phyloP scores from a whole-genome alignment of 345 rosid species.

The Brassica rapa region DNA sequence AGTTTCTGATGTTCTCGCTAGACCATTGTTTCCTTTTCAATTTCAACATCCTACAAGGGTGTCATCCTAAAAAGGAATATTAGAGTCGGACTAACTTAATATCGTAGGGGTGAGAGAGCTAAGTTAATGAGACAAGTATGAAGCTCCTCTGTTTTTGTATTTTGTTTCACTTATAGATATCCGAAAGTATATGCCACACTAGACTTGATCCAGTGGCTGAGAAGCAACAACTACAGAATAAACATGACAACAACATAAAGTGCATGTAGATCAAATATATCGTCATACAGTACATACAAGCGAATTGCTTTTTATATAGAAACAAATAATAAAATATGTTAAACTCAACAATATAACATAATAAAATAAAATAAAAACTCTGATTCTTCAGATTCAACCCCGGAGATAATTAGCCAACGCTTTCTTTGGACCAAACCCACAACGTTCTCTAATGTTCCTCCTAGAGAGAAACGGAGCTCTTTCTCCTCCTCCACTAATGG shows the following conservation, averaged over 20 bases:
- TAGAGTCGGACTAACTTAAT: too few species aligned
- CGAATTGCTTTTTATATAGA: slow-evolving; percentile 2
- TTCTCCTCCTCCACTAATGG: slow-evolving; percentile 55
- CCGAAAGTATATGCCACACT: background rate
- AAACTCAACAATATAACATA: slow-evolving; percentile 4
- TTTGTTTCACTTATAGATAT: background rate
- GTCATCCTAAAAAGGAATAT: too few species aligned
- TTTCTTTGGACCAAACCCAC: slow-evolving; percentile 86
- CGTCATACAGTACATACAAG: background rate
- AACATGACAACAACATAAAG: background rate
- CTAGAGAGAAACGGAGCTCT: slow-evolving; percentile 68
- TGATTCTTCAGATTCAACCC: slow-evolving; percentile 26
- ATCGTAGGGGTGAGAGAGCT: too few species aligned
- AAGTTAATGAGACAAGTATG: background rate
- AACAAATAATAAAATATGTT: background rate
- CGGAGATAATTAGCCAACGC: slow-evolving; percentile 78
- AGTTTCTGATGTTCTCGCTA: too few species aligned
- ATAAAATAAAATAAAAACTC: background rate
- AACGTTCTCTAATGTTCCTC: slow-evolving; percentile 61
- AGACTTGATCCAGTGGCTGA: background rate
- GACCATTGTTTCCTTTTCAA: too few species aligned
- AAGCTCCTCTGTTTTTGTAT: background rate
- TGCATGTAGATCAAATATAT: background rate
- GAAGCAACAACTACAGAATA: background rate
- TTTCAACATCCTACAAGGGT: too few species aligned